A percentile compares a stretch with the other conserved stretches of the same genome.
Evolutionary conservation across 164 flowering plant genomes (phyloP).

Genomic region (Vitis labrusca): DNA sequence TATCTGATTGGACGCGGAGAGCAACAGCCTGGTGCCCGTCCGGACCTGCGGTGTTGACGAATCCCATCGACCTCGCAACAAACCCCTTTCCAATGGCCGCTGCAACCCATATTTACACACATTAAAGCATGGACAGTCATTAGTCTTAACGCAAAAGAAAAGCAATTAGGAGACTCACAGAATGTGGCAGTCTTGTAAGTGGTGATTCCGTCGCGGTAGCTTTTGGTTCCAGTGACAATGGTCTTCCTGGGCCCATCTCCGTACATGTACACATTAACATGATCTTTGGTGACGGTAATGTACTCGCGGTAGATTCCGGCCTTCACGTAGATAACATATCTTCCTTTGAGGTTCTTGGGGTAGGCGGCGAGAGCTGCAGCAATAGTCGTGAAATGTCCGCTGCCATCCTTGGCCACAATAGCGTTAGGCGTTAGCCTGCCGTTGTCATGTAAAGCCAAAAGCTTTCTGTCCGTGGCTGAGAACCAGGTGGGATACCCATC

Average conservation of each 20-base stretch:
- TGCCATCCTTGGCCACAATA: slow-evolving; percentile 64
- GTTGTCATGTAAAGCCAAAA: slow-evolving; percentile 14
- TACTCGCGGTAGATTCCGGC: slow-evolving; percentile 49
- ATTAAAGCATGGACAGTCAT: too few species aligned
- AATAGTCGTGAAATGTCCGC: slow-evolving; percentile 50
- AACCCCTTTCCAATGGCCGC: slow-evolving; percentile 38
- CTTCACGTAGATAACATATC: slow-evolving; percentile 51
- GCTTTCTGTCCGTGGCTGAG: slow-evolving; percentile 29
- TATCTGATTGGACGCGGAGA: slow-evolving; percentile 35
- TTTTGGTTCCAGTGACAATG: slow-evolving; percentile 38
- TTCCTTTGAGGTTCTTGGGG: slow-evolving; percentile 25
- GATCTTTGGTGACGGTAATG: slow-evolving; percentile 13
- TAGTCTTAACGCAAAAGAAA: background rate
- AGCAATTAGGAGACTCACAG: slow-evolving; percentile 17
- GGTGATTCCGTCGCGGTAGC: slow-evolving; percentile 14
- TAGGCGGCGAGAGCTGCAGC: slow-evolving; percentile 35
- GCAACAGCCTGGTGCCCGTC: slow-evolving; percentile 43
- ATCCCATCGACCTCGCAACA: slow-evolving; percentile 35
- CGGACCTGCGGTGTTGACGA: slow-evolving; percentile 48
- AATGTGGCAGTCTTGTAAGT: slow-evolving; percentile 40
- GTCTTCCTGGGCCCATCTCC: slow-evolving; percentile 56
- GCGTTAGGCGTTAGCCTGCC: slow-evolving; percentile 31
- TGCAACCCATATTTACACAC: slow-evolving; percentile 13
- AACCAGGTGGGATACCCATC: slow-evolving; percentile 42
- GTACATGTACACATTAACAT: slow-evolving; percentile 33